Conservation (phyloP, 2,329 filamentous ascomycete genomes). For the Ophiostoma triangulosporum region DNA sequence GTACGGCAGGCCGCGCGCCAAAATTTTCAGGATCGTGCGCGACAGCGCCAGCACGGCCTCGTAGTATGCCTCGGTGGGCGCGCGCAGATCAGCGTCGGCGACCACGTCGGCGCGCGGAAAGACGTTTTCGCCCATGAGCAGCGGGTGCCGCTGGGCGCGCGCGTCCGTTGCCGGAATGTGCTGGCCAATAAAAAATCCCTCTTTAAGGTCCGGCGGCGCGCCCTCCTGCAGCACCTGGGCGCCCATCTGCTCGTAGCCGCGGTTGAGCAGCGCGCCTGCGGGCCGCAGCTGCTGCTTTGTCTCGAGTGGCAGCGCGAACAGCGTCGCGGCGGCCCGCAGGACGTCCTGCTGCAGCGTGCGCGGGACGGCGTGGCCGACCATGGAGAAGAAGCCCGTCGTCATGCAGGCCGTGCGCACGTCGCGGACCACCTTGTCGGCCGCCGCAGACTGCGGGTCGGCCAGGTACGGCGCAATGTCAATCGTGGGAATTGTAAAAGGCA, state of each 20-base stretch:
- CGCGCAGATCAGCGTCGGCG: constrained; percentile 21
- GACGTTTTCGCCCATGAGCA: constrained; percentile 27
- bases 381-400: constrained; percentile 19
- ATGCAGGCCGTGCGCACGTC: constrained; percentile 22
- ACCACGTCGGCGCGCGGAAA: constrained; percentile 17
- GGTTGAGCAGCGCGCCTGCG: constrained; percentile 18
- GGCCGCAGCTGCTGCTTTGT: constrained; percentile 29
- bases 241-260: constrained; percentile 36
- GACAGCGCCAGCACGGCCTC: constrained; percentile 26
- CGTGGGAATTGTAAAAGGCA: constrained; percentile 18
- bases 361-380: constrained; percentile 18
- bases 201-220: constrained; percentile 33
- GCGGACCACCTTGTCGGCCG: constrained; percentile 18
- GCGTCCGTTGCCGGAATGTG: constrained; percentile 21
- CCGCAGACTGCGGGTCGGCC: constrained; percentile 17
- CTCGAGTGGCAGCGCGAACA: constrained; percentile 34
- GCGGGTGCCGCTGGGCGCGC: constrained; percentile 24
- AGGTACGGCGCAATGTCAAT: constrained; percentile 23
- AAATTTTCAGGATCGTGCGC: constrained; percentile 25
- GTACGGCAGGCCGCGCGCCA: constrained; percentile 29
- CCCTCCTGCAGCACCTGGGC: constrained; percentile 31
- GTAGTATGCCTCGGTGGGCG: constrained; percentile 27
- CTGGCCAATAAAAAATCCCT: constrained; percentile 29
- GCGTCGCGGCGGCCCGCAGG: constrained; percentile 22
- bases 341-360: constrained; percentile 14